Percentiles rank a stretch among this genome's conserved stretches.
phyloP scores from a whole-genome alignment of 1,284 basidiomycete genomes.

The Trichosporon asahii region DNA sequence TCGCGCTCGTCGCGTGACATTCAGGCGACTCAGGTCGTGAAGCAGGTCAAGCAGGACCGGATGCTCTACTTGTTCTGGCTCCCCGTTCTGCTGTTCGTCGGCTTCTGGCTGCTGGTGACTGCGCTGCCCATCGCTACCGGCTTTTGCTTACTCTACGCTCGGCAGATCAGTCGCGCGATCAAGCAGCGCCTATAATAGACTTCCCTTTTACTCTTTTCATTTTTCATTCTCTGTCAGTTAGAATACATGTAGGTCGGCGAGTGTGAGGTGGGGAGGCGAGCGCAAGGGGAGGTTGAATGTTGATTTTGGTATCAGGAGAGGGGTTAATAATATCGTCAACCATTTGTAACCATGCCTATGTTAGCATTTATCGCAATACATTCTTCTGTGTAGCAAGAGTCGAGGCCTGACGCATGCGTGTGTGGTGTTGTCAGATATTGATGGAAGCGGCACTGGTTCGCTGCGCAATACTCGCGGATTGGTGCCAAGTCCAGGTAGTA shows the following conservation, averaged over 20 bases:
- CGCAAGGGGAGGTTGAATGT: not conserved
- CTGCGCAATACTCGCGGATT: not conserved
- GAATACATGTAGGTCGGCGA: conserved; percentile 8
- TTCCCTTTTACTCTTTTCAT: not conserved
- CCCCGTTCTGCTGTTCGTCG: conserved; percentile 64
- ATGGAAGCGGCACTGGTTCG: not conserved
- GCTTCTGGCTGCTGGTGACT: conserved; percentile 48
- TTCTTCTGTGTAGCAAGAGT: not conserved
- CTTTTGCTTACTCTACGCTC: conserved; percentile 44
- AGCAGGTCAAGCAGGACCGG: conserved; percentile 63
- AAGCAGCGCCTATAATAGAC: conserved; percentile 34
- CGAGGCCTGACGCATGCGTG: not conserved
- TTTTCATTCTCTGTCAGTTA: not conserved
- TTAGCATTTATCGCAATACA: conserved; percentile 8
- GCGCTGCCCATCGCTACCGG: conserved; percentile 47
- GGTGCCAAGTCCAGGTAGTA: not conserved
- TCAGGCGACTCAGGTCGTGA: conserved; percentile 27
- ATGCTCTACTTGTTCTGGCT: conserved; percentile 95
- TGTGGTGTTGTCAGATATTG: not conserved
- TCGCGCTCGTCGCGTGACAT: conserved; percentile 20
- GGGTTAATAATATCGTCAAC: conserved; percentile 7
- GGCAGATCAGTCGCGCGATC: conserved; percentile 44
- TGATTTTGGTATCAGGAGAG: conserved; percentile 4
- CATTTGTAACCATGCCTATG: conserved; percentile 11
- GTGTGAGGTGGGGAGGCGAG: not conserved